A percentile compares a stretch with the other conserved stretches of the same genome.
These are phyloP conservation scores for Primulina eburnea DNA, from an alignment of 257 asterid genomes.

Conservation along the genomic window DNA sequence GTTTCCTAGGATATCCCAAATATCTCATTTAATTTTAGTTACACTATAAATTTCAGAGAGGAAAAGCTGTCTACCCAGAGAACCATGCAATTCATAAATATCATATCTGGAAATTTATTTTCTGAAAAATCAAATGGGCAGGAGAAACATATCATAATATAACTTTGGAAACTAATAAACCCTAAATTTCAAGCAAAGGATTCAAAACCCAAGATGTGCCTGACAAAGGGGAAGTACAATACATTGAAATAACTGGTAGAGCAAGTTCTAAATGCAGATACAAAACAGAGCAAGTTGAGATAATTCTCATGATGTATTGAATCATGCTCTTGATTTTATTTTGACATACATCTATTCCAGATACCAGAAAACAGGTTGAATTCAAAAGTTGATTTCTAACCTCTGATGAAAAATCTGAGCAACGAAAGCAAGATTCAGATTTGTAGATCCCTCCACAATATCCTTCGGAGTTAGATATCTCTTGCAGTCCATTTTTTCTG, in stretches of 20 bases:
- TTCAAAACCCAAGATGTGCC: background rate
- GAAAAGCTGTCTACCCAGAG: background rate
- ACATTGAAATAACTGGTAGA: constrained; percentile 13
- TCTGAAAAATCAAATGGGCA: background rate
- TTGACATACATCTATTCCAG: background rate
- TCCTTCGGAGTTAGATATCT: constrained; percentile 85
- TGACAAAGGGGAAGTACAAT: constrained; percentile 14
- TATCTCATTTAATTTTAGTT: constrained; percentile 13
- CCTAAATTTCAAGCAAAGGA: constrained; percentile 13
- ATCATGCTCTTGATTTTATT: background rate
- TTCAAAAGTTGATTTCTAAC: constrained; percentile 36
- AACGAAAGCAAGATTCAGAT: constrained; percentile 93
- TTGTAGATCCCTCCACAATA: constrained; percentile 83
- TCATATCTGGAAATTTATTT: constrained; percentile 14
- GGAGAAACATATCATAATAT: constrained; percentile 13
- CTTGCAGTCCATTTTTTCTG: constrained; percentile 95
- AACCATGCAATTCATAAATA: background rate
- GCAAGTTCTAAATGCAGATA: constrained; percentile 12
- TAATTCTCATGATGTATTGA: background rate
- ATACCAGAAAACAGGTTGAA: background rate
- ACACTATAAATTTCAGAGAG: constrained; percentile 1
- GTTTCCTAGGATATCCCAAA: constrained; percentile 14
- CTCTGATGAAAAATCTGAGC: constrained; percentile 97
- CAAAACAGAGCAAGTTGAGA: constrained; percentile 10
- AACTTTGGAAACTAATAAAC: background rate